phyloP scores from a whole-genome alignment of 106 monocot species.

The Acanthochlamys bracteata region DNA sequence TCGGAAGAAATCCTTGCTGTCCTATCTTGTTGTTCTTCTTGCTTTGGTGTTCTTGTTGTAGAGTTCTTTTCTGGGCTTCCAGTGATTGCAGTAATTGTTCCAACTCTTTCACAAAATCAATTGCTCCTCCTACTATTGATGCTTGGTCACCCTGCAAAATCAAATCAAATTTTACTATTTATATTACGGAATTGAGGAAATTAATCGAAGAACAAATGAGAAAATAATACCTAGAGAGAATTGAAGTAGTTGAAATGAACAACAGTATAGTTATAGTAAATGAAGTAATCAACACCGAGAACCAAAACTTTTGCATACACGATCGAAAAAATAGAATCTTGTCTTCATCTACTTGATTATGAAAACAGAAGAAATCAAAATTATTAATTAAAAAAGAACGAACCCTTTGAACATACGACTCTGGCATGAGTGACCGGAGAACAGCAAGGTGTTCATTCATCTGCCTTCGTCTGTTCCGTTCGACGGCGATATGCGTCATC shows the following conservation, averaged over 20 bases:
- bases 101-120: constrained; percentile 92
- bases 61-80: constrained; percentile 62
- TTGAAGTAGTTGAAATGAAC: too few relatives aligned
- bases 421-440: constrained; percentile 86
- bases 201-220: neutral
- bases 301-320: too few relatives aligned
- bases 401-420: constrained; percentile 86
- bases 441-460: constrained; percentile 95
- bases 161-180: neutral
- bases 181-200: neutral
- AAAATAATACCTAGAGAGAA: neutral
- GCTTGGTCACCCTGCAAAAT: constrained; percentile 84
- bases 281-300: too few relatives aligned
- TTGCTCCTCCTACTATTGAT: constrained; percentile 92
- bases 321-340: too few relatives aligned
- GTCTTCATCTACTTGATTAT: too few relatives aligned
- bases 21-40: neutral
- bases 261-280: too few relatives aligned
- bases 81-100: constrained; percentile 88
- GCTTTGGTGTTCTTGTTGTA: constrained; percentile 18
- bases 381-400: neutral
- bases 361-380: too few relatives aligned
- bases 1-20: neutral
- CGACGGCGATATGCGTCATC: constrained; percentile 99
- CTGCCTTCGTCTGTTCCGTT: constrained; percentile 85